phyloP scores from a whole-genome alignment of 352 stramenopile genomes.

The Pythium coloratum region DNA sequence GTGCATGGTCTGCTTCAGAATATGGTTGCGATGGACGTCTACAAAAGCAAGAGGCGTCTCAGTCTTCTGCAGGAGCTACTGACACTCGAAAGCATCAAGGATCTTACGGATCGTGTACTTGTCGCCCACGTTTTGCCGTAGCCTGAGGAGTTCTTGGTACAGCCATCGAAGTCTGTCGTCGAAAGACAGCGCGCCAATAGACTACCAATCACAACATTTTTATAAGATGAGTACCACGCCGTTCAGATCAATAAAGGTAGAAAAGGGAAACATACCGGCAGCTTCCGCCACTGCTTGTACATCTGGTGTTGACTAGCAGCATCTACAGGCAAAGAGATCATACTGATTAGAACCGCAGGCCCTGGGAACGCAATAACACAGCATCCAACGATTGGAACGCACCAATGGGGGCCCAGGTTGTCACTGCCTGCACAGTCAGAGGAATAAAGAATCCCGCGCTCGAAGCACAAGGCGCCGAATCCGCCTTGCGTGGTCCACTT shows the following conservation, averaged over 20 bases:
- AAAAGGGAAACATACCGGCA: constrained; percentile 11
- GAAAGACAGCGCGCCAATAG: constrained; percentile 45
- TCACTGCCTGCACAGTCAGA: constrained; percentile 3
- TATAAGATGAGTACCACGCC: background rate
- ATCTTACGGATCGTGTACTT: constrained; percentile 69
- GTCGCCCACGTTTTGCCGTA: constrained; percentile 48
- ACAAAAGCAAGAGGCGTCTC: background rate
- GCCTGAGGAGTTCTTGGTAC: constrained; percentile 60
- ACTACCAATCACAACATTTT: constrained; percentile 20
- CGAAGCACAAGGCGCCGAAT: background rate
- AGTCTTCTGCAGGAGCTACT: background rate
- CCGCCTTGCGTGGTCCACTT: background rate
- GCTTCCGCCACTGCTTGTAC: constrained; percentile 21
- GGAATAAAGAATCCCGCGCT: constrained; percentile 13
- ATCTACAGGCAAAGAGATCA: background rate
- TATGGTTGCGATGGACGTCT: constrained; percentile 65
- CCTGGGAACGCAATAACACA: background rate
- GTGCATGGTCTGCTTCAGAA: constrained; percentile 69
- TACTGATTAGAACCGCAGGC: background rate
- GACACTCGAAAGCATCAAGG: too few relatives aligned
- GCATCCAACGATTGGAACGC: background rate
- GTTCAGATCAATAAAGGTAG: background rate
- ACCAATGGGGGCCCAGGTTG: constrained; percentile 11
- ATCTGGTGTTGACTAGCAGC: background rate
- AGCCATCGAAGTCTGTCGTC: constrained; percentile 69